phyloP scores from a whole-genome alignment of 306 rosid genomes.

The Ormosia semicastrata region DNA sequence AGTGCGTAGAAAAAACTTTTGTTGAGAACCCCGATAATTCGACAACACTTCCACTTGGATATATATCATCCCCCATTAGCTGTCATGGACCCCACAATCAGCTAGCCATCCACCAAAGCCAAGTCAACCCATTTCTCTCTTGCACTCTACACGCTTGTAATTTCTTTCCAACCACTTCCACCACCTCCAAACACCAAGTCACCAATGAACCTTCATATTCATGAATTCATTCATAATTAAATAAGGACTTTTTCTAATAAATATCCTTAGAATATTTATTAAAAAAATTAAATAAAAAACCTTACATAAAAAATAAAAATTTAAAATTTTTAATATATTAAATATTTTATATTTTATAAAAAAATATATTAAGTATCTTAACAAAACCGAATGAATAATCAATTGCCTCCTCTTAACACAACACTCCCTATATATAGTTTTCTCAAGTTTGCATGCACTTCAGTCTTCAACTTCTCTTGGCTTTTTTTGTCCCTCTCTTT shows the following conservation, averaged over 20 bases:
- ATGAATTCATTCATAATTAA: background rate
- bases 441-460: slow-evolving; percentile 32
- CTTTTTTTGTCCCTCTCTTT: background rate
- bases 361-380: too few relatives aligned
- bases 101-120: slow-evolving; percentile 27
- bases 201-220: slow-evolving; percentile 6
- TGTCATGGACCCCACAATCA: slow-evolving; percentile 37
- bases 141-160: slow-evolving; percentile 22
- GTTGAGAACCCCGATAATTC: slow-evolving; percentile 7
- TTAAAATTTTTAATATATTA: too few relatives aligned
- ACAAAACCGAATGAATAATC: too few relatives aligned
- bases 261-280: too few relatives aligned
- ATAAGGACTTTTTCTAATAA: too few relatives aligned
- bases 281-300: too few relatives aligned
- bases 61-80: slow-evolving; percentile 25
- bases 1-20: background rate
- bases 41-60: slow-evolving; percentile 8
- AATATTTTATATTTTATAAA: too few relatives aligned
- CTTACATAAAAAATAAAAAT: too few relatives aligned
- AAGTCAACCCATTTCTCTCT: slow-evolving; percentile 37
- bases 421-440: slow-evolving; percentile 27
- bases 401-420: background rate
- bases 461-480: slow-evolving; percentile 7
- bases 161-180: slow-evolving; percentile 43
- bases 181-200: slow-evolving; percentile 18